phyloP scores from a whole-genome alignment of 139 green algal genomes.

The Eudorina sp. region DNA sequence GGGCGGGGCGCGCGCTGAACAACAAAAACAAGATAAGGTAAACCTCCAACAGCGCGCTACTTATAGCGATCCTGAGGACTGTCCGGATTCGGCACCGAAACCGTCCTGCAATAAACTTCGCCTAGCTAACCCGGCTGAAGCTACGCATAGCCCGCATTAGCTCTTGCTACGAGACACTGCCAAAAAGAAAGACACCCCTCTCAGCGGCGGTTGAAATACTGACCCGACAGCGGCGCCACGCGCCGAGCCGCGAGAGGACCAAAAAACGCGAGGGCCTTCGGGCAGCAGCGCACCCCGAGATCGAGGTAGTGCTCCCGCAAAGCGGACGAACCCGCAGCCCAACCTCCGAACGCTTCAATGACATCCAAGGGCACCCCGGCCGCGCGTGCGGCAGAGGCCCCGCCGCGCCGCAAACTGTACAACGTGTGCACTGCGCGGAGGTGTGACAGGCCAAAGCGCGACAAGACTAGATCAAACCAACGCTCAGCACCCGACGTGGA shows the following conservation, averaged over 20 bases:
- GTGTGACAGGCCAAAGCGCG: neutral
- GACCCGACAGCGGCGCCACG: neutral
- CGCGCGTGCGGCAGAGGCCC: neutral
- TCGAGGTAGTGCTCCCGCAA: slow-evolving; percentile 22
- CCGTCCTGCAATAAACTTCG: no score
- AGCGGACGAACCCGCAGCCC: neutral
- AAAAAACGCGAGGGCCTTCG: neutral
- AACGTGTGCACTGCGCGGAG: neutral
- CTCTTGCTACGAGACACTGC: neutral
- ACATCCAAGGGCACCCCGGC: slow-evolving; percentile 3
- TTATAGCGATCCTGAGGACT: no score
- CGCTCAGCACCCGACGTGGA: neutral
- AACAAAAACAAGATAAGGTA: no score
- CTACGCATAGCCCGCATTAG: no score
- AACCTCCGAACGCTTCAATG: neutral
- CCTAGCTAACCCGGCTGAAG: no score
- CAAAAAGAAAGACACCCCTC: neutral
- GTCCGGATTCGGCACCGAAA: no score
- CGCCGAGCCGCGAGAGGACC: no score
- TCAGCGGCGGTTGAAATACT: slow-evolving; percentile 16
- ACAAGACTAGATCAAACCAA: neutral
- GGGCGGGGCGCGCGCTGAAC: no score
- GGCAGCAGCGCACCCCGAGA: neutral
- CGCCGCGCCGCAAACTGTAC: neutral
- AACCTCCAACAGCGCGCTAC: no score